Percentiles rank a stretch among this genome's conserved stretches.
phyloP scores from a whole-genome alignment of 2,329 filamentous ascomycete genomes.

The Cadophora luteo-olivacea region DNA sequence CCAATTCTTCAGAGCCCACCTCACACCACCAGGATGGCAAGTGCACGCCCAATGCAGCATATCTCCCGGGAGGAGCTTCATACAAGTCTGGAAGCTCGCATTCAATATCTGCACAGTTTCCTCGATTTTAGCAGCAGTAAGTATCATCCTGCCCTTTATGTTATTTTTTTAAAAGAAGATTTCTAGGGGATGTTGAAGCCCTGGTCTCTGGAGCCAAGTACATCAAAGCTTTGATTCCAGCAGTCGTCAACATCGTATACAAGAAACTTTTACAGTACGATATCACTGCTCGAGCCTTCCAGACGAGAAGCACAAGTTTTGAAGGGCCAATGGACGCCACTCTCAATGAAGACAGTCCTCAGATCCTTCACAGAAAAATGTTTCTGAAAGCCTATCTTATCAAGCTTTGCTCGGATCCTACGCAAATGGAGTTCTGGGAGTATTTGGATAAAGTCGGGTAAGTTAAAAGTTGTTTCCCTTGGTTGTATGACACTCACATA shows the following conservation, averaged over 20 bases:
- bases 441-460: slow-evolving; percentile 36
- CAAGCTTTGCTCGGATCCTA: slow-evolving; percentile 33
- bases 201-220: slow-evolving; percentile 37
- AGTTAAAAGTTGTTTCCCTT: not conserved
- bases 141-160: not conserved
- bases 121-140: slow-evolving; percentile 37
- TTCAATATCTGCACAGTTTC: slow-evolving; percentile 40
- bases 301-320: slow-evolving; percentile 64
- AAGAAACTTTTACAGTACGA: slow-evolving; percentile 81
- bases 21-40: not conserved
- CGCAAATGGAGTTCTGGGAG: slow-evolving; percentile 38
- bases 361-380: slow-evolving; percentile 61
- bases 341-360: slow-evolving; percentile 53
- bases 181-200: slow-evolving; percentile 34
- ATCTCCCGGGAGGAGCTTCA: slow-evolving; percentile 36
- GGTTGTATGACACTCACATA: not conserved
- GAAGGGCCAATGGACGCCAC: slow-evolving; percentile 61
- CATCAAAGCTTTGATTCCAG: slow-evolving; percentile 69
- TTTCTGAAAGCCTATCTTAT: slow-evolving; percentile 76
- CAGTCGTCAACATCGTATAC: slow-evolving; percentile 84
- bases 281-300: slow-evolving; percentile 79
- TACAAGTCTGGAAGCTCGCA: slow-evolving; percentile 35
- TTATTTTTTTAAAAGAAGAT: no score
- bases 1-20: not conserved
- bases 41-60: slow-evolving; percentile 25